Conservation (phyloP, 2,329 filamentous ascomycete genomes). For the Cordyceps cateniannulata region DNA sequence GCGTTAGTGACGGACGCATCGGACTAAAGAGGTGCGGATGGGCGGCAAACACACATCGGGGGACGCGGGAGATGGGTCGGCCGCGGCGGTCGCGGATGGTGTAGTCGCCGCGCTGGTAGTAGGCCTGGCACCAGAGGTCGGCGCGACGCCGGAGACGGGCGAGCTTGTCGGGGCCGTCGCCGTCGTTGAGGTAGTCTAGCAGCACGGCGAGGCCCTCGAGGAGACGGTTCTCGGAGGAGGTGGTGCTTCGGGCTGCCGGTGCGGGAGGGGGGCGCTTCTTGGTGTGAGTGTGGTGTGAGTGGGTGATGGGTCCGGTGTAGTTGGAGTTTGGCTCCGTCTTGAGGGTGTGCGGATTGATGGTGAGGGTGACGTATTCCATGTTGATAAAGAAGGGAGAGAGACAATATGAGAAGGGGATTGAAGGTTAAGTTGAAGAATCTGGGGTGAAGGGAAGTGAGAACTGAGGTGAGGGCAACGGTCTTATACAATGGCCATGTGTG, state of each 20-base stretch:
- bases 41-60: neutral
- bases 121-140: slow-evolving; percentile 6
- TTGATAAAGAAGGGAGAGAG: no score
- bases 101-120: neutral
- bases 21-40: slow-evolving; percentile 8
- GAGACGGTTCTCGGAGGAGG: neutral
- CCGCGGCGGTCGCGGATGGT: neutral
- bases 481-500: no score
- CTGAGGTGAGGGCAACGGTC: no score
- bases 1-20: neutral
- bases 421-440: no score
- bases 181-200: slow-evolving; percentile 23
- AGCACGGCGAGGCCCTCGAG: slow-evolving; percentile 19
- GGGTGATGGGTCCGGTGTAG: no score
- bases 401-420: no score
- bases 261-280: neutral
- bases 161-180: slow-evolving; percentile 13
- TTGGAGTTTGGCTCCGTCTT: no score
- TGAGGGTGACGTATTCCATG: no score
- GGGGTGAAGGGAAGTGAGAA: no score
- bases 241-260: neutral
- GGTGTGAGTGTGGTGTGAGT: no score
- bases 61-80: neutral
- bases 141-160: neutral
- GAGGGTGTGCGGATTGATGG: no score